Conservation (phyloP, 2,329 filamentous ascomycete species). For the Fulvia fulva region DNA sequence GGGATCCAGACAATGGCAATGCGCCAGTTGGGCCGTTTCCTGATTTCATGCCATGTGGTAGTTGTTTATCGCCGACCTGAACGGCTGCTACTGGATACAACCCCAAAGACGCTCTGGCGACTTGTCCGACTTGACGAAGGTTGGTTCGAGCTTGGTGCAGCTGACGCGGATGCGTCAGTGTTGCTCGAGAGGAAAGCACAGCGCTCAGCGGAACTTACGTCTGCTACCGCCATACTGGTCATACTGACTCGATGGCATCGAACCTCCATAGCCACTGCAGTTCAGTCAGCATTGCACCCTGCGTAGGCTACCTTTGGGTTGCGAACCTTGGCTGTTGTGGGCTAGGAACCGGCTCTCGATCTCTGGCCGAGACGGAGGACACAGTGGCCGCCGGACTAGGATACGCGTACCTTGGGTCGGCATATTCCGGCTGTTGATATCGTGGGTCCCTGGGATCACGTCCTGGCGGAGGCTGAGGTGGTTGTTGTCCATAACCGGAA, state of each 20-base stretch:
- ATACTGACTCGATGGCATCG: slow-evolving; percentile 24
- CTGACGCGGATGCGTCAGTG: slow-evolving; percentile 27
- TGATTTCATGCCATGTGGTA: not conserved
- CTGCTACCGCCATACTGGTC: slow-evolving; percentile 29
- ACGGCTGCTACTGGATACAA: slow-evolving; percentile 1
- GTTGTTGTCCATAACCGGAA: slow-evolving; percentile 21
- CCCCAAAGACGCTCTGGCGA: slow-evolving; percentile 18
- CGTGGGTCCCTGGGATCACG: slow-evolving; percentile 27
- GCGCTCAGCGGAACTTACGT: slow-evolving; percentile 31
- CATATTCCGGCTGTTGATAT: slow-evolving; percentile 29
- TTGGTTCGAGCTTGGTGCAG: slow-evolving; percentile 17
- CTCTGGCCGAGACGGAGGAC: slow-evolving; percentile 26
- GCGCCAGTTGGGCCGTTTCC: not conserved
- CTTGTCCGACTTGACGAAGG: slow-evolving; percentile 11
- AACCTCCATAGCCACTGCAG: slow-evolving; percentile 25
- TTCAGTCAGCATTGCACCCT: slow-evolving; percentile 23
- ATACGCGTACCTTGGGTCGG: slow-evolving; percentile 34
- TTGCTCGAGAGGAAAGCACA: slow-evolving; percentile 4
- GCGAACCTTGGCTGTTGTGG: slow-evolving; percentile 33
- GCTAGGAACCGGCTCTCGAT: slow-evolving; percentile 28
- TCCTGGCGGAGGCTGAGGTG: slow-evolving; percentile 11
- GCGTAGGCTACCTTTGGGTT: slow-evolving; percentile 6
- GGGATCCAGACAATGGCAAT: not conserved
- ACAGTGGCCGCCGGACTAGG: slow-evolving; percentile 34
- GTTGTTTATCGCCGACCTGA: slow-evolving; percentile 4